Evolutionary conservation across 106 monocot species (phyloP), one percentile per base, ranked within the genome.

Genomic region (Chionographis japonica): DNA sequence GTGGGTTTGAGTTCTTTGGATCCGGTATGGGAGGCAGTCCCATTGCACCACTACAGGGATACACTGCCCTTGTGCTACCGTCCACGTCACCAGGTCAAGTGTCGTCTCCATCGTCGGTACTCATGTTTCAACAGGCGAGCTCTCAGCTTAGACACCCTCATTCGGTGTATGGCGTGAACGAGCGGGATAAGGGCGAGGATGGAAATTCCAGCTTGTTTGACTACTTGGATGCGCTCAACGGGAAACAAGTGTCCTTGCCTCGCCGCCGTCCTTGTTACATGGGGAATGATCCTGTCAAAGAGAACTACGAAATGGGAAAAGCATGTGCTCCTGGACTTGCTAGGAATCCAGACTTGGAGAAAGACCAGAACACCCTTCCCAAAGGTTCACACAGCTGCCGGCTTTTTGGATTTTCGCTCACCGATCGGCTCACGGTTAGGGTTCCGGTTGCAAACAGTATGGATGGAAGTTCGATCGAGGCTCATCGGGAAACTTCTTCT

Each of bases 391-490:
- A 52, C 19, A 68, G 79, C 40, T 93, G 89, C 72, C 87, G 72
- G 56, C 81, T 98, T 71, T 98, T 98, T 70, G 97, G 97, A 19
- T 92, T 92, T 68, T 55, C 84, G 53, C 84, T 98, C 35, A 95
- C 46, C 2, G 46, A 46, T 46, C 46, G 9, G 46, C 46, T 46
- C 9, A 46, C 80, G 9, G 79, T 78, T 58, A 77, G 67, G 74
- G 73, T 78, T 46, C 61, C 74, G 1, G 61, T 66, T 56, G 19
- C 78, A 12, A 80, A 76, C 62, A 46, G 51, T 36, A 67, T 68
- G 36, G 72, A 37, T 15, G 58, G 49, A 6, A 56, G 72, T 18
- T 5, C 58, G 4, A 40, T 46, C 4, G 79, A 81, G 11, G 49
- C 8, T 3, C 76, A 58, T 20, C 8, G 54, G 17, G 79, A 84